Percentiles rank a stretch among this genome's conserved stretches.
Evolutionary conservation across 192 early-diverging fungal species (phyloP).

Genomic region (Backusella australiensis): DNA sequence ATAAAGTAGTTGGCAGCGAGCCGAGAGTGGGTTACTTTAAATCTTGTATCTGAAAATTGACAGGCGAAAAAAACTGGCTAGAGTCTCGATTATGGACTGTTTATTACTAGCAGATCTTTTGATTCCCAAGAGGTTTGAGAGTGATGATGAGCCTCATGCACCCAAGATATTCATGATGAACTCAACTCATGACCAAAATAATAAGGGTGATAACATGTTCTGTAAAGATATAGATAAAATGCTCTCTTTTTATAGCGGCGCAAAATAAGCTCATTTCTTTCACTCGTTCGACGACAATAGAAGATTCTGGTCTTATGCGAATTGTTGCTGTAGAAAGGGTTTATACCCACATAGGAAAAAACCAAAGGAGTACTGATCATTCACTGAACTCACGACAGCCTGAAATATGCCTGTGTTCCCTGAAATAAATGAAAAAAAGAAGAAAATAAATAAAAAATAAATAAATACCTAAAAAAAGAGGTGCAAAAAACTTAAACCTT

Average conservation of each 20-base stretch:
- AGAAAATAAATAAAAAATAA: not conserved
- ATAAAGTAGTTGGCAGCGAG: not conserved
- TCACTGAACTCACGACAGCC: constrained; percentile 4
- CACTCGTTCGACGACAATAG: not conserved
- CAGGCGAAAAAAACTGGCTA: not conserved
- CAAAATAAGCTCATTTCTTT: not conserved
- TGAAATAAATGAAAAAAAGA: not conserved
- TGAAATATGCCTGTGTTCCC: constrained; percentile 1
- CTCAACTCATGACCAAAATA: not conserved
- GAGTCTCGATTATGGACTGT: not conserved
- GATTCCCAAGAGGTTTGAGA: not conserved
- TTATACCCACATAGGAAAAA: not conserved
- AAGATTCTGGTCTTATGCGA: not conserved
- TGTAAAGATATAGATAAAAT: not conserved
- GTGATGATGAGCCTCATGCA: not conserved
- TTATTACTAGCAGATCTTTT: not conserved
- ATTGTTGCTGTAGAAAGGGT: not conserved
- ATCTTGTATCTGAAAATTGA: not conserved
- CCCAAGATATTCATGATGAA: not conserved
- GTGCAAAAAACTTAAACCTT: not conserved
- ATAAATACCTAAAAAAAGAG: not conserved
- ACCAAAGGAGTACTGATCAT: not conserved
- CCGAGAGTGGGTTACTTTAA: not conserved
- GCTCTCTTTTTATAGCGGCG: not conserved
- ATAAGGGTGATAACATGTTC: not conserved